Evolutionary conservation across 2,329 filamentous ascomycete genomes (phyloP), one percentile per base, ranked within the genome.

Genomic region (Cryphonectria japonica): DNA sequence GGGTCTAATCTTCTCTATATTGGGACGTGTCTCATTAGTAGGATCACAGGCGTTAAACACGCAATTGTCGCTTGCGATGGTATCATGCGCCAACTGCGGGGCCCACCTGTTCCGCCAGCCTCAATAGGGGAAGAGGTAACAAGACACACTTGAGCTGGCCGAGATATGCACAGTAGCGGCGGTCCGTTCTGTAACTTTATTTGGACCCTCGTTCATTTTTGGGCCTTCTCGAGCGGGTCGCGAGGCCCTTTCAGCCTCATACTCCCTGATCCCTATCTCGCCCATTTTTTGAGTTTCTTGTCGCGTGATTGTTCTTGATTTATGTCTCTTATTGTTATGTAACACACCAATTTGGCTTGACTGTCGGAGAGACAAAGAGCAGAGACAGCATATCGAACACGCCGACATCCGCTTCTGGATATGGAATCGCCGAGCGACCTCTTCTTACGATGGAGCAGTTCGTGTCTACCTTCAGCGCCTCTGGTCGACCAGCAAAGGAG

Each of bases 41-140:
- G 29, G 59, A 62, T 63, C 59, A 64, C 57, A 60, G 64, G 59
- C 66, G 66, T 61, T 61, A 72, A 73, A 50, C 65, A 69, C 71
- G 71, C 69, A 59, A 73, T 73, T 69, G 69, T 71, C 63, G 71
- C 71, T 69, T 50, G 67, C 69, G 71, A 73, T 73, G 66, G 69
- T 73, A 73, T 67, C 71, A 71, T 73, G 62, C 66, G 63, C 67
- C 32, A 68, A 69, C 54, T 69, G 71, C 71, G 71, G 71, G 71
- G 71, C 26, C 54, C 54, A 59, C 54, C 29, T 59, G 14, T 29
- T 73, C 71, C 71, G 50, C 65, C 69, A 54, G 26, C 63, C 68
- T 41, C 50, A 66, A 54, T 50, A 68, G 59, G 66, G 60, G 50
- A 37, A 37, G n/a, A 64, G 66, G 52, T 26, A 37, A 37, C 19